Percentiles rank a stretch among this genome's conserved stretches.
Conservation (phyloP, 1,284 basidiomycete species). For the Malassezia pachydermatis region DNA sequence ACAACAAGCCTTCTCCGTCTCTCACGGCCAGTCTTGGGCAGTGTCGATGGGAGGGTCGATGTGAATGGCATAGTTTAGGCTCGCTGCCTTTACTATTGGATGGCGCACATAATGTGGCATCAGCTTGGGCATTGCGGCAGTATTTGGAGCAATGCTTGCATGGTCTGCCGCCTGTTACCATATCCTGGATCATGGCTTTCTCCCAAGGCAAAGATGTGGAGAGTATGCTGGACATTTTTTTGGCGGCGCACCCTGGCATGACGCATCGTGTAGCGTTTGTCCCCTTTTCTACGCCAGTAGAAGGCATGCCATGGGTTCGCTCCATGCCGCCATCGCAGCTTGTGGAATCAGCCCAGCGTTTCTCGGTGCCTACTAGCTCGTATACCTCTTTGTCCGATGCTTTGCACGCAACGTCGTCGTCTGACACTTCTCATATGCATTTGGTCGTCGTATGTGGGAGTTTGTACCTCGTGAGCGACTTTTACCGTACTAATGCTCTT, state of each 20-base stretch:
- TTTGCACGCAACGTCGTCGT: neutral
- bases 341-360: too few species aligned
- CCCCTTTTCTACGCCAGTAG: slow-evolving; percentile 35
- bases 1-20: too few species aligned
- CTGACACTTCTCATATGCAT: neutral
- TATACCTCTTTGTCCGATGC: neutral
- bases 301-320: slow-evolving; percentile 46
- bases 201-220: slow-evolving; percentile 36
- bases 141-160: slow-evolving; percentile 56
- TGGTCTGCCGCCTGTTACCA: slow-evolving; percentile 1
- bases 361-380: too few species aligned
- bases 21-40: slow-evolving; percentile 13
- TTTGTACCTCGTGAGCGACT: slow-evolving; percentile 41
- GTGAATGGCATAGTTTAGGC: slow-evolving; percentile 59
- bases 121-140: slow-evolving; percentile 59
- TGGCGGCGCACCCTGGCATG: slow-evolving; percentile 4
- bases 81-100: slow-evolving; percentile 57
- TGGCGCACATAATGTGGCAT: slow-evolving; percentile 89
- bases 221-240: slow-evolving; percentile 26
- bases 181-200: slow-evolving; percentile 39
- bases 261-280: slow-evolving; percentile 30
- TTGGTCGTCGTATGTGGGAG: slow-evolving; percentile 37
- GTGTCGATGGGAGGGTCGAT: slow-evolving; percentile 66
- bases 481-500: slow-evolving; percentile 24
- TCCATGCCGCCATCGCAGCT: slow-evolving; percentile 17